Base-by-base conservation (phyloP, 2,329 filamentous ascomycete species). In the Pleomassaria siparia region DNA sequence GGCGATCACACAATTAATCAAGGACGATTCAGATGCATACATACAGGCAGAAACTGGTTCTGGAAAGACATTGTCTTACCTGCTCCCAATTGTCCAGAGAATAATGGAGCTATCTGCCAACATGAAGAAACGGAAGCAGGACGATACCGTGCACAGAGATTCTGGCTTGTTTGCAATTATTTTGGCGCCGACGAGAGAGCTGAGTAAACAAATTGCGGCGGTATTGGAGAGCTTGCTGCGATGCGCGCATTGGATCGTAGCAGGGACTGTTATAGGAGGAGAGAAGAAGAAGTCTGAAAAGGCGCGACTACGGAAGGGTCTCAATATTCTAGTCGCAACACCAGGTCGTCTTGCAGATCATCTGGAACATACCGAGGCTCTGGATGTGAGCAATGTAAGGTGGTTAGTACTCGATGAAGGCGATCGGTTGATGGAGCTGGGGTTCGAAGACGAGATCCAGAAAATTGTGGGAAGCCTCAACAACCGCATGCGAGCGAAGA, bases 21-120 rank as follows among this genome's bases (percentile, higher is more conserved):
- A 85, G 33, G 86, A 87, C 44, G 88, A 95, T 59, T 85, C 83
- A 37, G 94, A 99, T 75, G 91, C 91, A 2, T 99, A 99, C 62
- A 87, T 99, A 26, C 94, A 97, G 69, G 95, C 94, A 2, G 88
- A 99, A 74, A 99, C 94, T 0, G 94, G 94, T 58, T 99, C 94
- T 0, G 94, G 94, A 73, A 99, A 99, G 75, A 99, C 94, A 0
- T 75, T 99, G 50, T 89, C 94, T n/a, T 99, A 99, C 68, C 79
- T 99, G 4, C 75, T 99, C 6, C 94, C 94, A 1, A 87, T 99
- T 39, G 85, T 99, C 18, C 89, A 99, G 67, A 82, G 91, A 20
- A 87, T 99, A 16, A 83, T 96, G 71, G 80, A 85, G 12, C 79
- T 97, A 24, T 89, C 78, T 57, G 81, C 69, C 65, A 70, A 69